A percentile compares a stretch with the other conserved stretches of the same genome.
Evolutionary conservation across 2,329 filamentous ascomycete species (phyloP).

Genomic region (Dothideomycetes sp.): DNA sequence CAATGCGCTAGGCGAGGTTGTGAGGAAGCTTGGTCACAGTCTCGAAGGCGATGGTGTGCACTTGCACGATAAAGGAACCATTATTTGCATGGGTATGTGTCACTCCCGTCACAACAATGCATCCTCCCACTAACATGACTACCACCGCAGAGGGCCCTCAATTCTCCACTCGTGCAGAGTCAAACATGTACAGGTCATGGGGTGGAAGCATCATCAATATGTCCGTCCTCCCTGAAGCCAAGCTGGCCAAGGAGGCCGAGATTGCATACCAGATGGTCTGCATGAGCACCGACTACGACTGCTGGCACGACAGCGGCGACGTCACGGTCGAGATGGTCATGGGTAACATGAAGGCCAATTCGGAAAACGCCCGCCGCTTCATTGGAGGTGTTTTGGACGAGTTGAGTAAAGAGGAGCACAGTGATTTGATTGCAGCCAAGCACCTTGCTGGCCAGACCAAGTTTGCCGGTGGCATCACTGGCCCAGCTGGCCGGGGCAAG

Average conservation of each 20-base stretch:
- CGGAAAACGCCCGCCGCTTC: conserved; percentile 73
- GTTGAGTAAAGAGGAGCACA: conserved; percentile 66
- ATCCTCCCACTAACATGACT: too few relatives aligned
- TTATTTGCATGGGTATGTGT: conserved; percentile 82
- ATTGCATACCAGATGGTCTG: conserved; percentile 97
- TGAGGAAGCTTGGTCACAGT: conserved; percentile 63
- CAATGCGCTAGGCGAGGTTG: conserved; percentile 59
- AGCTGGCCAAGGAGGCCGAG: conserved; percentile 91
- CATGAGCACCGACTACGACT: conserved; percentile 99
- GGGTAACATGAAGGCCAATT: conserved; percentile 90
- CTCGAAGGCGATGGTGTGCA: conserved; percentile 76
- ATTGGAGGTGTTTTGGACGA: conserved; percentile 82
- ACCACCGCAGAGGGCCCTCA: conserved; percentile 80
- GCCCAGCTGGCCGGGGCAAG: conserved; percentile 58
- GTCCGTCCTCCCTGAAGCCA: conserved; percentile 89
- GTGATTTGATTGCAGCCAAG: conserved; percentile 64
- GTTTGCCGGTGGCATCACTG: conserved; percentile 75
- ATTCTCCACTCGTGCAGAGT: conserved; percentile 93
- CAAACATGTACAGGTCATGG: conserved; percentile 87
- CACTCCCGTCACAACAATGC: too few relatives aligned
- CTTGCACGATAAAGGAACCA: conserved; percentile 71
- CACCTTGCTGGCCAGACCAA: conserved; percentile 68
- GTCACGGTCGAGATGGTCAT: conserved; percentile 97
- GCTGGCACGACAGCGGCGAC: conserved; percentile 71
- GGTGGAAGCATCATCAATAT: conserved; percentile 97